Evolutionary conservation across 306 rosid species (phyloP), one percentile per base, ranked within the genome.

Genomic region (Prunus davidiana): DNA sequence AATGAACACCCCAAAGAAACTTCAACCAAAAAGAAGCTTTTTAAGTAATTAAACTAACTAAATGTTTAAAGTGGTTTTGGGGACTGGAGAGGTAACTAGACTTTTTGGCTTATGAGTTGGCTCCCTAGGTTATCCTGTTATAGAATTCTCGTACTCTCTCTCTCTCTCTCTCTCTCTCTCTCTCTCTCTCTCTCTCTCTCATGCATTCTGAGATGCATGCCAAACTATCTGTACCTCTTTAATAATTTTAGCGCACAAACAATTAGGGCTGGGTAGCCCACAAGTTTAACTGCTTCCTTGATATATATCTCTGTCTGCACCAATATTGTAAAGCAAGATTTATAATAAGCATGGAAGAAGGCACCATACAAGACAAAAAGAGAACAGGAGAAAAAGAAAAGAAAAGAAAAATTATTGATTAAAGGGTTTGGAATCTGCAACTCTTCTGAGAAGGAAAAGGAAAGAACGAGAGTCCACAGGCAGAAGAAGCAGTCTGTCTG

Each of bases 381-480:
- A 3, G 49, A 79, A 69, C 70, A 38, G 50, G 41, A 82, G 62
- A 77, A 72, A 82, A 70, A 74, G 69, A 41, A 62, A 60, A 62
- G 49, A 64, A 49, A 61, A 60, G 43, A 38, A 38, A 38, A 38
- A 38, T 56, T 3, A n/a, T n/a, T 56, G 14, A 8, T 56, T 25
- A 30, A 69, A 69, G 60, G 75, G 67, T 69, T 67, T 57, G 9
- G 80, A 79, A 86, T 80, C 91, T 83, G 80, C 80, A 81, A 79
- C 83, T 77, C 19, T 65, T 83, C 79, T 84, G 87, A 84, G 50
- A 63, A 69, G 61, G 89, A 90, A 88, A 88, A 78, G 67, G 92
- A 88, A 88, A 61, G 76, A 86, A 51, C 72, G 51, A 0, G 34
- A 54, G 41, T 52, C 72, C 80, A 76, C 46, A 25, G 18, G 57